Evolutionary conservation across 2,329 filamentous ascomycete genomes (phyloP).

Genomic region (Colletotrichum sp.): DNA sequence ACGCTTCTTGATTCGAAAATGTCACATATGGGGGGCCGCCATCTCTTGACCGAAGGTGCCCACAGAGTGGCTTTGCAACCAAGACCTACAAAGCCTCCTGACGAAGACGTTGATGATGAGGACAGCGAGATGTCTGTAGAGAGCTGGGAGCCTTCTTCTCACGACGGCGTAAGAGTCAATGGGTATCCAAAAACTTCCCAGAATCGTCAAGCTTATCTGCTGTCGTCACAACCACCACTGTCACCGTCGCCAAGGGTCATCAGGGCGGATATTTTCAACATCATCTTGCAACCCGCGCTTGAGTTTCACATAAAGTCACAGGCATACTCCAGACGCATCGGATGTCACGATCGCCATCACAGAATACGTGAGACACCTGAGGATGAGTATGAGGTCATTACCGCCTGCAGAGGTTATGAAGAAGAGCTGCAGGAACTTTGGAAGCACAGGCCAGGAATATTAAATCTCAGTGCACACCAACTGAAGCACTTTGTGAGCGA

Average conservation of each 20-base stretch:
- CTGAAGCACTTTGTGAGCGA: background rate
- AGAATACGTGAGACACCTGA: background rate
- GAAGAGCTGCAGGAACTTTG: background rate
- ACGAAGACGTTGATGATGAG: background rate
- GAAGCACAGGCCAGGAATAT: background rate
- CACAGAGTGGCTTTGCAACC: background rate
- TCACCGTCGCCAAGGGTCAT: background rate
- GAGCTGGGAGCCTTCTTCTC: background rate
- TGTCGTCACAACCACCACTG: background rate
- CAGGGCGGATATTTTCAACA: background rate
- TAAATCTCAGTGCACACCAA: background rate
- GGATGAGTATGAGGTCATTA: background rate
- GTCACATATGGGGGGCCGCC: background rate
- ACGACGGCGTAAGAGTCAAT: background rate
- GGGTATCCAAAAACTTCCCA: background rate
- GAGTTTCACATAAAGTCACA: background rate
- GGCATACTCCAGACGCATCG: background rate
- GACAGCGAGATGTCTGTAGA: background rate
- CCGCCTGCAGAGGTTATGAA: background rate
- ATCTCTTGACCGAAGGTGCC: background rate
- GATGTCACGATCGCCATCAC: background rate
- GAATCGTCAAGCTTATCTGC: background rate
- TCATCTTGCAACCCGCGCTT: background rate
- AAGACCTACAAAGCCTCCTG: background rate
- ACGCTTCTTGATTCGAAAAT: background rate